Evolutionary conservation across 1,284 basidiomycete species (phyloP).

Genomic region (Tilletia caries): DNA sequence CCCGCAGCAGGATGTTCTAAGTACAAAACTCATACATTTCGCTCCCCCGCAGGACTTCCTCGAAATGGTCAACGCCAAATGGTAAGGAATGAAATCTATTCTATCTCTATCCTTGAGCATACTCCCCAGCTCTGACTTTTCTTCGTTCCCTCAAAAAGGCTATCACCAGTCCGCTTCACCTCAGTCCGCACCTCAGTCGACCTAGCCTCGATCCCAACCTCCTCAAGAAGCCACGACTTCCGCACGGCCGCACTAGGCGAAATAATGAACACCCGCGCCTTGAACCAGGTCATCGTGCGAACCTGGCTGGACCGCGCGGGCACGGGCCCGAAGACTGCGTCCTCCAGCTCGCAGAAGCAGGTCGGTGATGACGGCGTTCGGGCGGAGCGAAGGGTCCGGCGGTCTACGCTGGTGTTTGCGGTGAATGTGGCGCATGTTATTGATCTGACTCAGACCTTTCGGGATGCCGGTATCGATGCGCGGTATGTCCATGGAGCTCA

Average conservation of each 20-base stretch:
- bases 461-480: slow-evolving; percentile 76
- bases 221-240: slow-evolving; percentile 30
- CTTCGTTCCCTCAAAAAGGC: slow-evolving; percentile 25
- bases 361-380: background rate
- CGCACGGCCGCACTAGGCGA: slow-evolving; percentile 34
- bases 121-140: too few relatives aligned
- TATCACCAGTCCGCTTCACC: slow-evolving; percentile 50
- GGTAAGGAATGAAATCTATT: slow-evolving; percentile 58
- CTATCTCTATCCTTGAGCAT: too few relatives aligned
- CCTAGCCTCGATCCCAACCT: slow-evolving; percentile 31
- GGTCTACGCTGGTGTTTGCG: slow-evolving; percentile 86
- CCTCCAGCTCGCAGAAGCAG: background rate
- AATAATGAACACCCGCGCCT: slow-evolving; percentile 40
- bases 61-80: slow-evolving; percentile 86
- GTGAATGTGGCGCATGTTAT: slow-evolving; percentile 81
- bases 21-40: slow-evolving; percentile 53
- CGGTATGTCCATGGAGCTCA: slow-evolving; percentile 71
- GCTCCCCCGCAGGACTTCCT: background rate
- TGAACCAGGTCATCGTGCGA: slow-evolving; percentile 46
- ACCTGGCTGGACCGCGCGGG: slow-evolving; percentile 44
- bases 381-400: slow-evolving; percentile 56
- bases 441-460: slow-evolving; percentile 71
- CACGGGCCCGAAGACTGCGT: background rate
- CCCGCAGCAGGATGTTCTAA: slow-evolving; percentile 57
- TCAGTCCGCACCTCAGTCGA: slow-evolving; percentile 44